Evolutionary conservation across 805 yeast species (phyloP).

Genomic region (Ogataea neopini): DNA sequence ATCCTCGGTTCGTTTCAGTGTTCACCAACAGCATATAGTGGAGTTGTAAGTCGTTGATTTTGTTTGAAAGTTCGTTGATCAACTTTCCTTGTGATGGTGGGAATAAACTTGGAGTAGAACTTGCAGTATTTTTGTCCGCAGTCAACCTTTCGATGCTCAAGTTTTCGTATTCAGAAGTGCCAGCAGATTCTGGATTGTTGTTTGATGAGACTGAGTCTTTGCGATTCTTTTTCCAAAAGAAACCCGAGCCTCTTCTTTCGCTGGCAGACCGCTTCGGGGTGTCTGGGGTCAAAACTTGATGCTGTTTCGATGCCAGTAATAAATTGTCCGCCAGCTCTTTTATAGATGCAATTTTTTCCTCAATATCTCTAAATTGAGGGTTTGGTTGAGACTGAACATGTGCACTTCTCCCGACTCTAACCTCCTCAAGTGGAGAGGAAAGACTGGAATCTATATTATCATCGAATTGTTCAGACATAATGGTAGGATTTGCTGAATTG

Average conservation of each 20-base stretch:
- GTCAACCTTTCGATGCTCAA: background rate
- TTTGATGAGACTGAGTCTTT: slow-evolving; percentile 11
- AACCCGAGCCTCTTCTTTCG: slow-evolving; percentile 21
- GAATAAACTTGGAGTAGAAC: background rate
- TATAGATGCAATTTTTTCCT: slow-evolving; percentile 20
- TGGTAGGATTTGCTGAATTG: background rate
- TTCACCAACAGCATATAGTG: slow-evolving; percentile 24
- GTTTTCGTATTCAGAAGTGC: slow-evolving; percentile 5
- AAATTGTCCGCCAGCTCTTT: slow-evolving; percentile 19
- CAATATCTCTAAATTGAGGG: slow-evolving; percentile 19
- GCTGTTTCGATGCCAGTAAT: slow-evolving; percentile 9
- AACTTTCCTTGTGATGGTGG: slow-evolving; percentile 7
- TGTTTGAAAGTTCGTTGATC: slow-evolving; percentile 17
- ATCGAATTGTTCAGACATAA: background rate
- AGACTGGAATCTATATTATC: background rate
- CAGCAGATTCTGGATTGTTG: background rate
- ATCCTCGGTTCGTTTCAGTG: slow-evolving; percentile 25
- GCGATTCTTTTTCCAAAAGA: slow-evolving; percentile 28
- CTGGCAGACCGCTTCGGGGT: slow-evolving; percentile 10
- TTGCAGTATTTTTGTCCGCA: slow-evolving; percentile 8
- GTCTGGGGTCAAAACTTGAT: slow-evolving; percentile 6
- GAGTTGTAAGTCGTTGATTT: slow-evolving; percentile 26
- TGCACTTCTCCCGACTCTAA: slow-evolving; percentile 17
- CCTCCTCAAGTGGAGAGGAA: slow-evolving; percentile 18
- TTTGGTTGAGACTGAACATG: slow-evolving; percentile 8